Evolutionary conservation across 768 basidiomycete species (phyloP).

Genomic region (Filobasidium floriforme): DNA sequence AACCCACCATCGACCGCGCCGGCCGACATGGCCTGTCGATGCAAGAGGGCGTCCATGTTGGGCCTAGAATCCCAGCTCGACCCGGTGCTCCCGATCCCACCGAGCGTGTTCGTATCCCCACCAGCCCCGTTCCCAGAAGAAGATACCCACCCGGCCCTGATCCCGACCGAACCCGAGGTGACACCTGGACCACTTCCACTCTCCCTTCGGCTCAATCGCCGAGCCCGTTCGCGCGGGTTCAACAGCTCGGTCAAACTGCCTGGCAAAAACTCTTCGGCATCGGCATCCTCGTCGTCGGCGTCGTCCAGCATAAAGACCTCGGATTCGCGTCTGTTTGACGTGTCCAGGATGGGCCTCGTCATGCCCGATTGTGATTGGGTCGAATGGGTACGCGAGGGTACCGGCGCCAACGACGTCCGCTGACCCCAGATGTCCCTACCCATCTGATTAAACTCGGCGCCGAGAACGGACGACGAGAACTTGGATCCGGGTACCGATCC

Average conservation of each 20-base stretch:
- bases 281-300: conserved; percentile 50
- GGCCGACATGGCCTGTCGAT: conserved; percentile 42
- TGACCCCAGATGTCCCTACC: conserved; percentile 26
- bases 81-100: background rate
- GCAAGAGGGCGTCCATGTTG: conserved; percentile 22
- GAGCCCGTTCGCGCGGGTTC: conserved; percentile 74
- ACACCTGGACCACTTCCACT: conserved; percentile 27
- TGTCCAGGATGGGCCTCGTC: conserved; percentile 25
- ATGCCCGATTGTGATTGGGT: conserved; percentile 28
- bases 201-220: conserved; percentile 55
- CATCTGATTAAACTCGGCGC: conserved; percentile 20
- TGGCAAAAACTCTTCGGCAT: conserved; percentile 66
- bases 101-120: conserved; percentile 1
- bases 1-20: conserved; percentile 36
- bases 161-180: conserved; percentile 13
- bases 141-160: conserved; percentile 16
- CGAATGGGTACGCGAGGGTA: background rate
- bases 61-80: conserved; percentile 21
- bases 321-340: conserved; percentile 19
- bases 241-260: conserved; percentile 79
- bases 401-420: conserved; percentile 15
- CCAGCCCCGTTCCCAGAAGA: background rate
- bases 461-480: conserved; percentile 21
- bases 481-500: background rate
- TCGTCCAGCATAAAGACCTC: conserved; percentile 52